Percentiles rank a stretch among this genome's conserved stretches.
Evolutionary conservation across 2,329 filamentous ascomycete genomes (phyloP).

Genomic region (Pezicula rhizophila): DNA sequence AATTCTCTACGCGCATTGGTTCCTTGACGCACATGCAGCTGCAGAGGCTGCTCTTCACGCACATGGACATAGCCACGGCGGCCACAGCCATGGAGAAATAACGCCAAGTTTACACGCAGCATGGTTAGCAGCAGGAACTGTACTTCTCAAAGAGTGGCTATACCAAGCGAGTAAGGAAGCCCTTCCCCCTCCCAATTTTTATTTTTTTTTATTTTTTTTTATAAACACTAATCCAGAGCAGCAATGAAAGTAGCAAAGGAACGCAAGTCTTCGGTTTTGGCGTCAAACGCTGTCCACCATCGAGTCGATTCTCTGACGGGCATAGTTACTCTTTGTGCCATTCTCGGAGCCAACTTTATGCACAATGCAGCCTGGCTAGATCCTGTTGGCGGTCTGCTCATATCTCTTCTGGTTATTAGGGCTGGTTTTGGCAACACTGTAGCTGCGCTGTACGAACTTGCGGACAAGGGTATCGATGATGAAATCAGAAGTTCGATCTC

Average conservation of each 20-base stretch:
- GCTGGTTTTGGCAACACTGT: conserved; percentile 84
- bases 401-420: conserved; percentile 87
- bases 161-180: conserved; percentile 81
- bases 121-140: conserved; percentile 87
- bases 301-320: conserved; percentile 93
- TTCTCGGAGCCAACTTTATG: conserved; percentile 82
- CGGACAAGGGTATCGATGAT: conserved; percentile 82
- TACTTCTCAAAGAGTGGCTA: conserved; percentile 91
- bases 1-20: conserved; percentile 66
- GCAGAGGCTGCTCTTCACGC: conserved; percentile 46
- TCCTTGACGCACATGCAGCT: conserved; percentile 55
- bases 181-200: background rate
- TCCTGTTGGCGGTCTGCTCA: conserved; percentile 85
- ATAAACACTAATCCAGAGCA: conserved; percentile 32
- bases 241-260: conserved; percentile 93
- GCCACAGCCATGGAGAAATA: conserved; percentile 56
- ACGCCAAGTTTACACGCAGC: conserved; percentile 87
- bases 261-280: conserved; percentile 90
- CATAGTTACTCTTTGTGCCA: conserved; percentile 84
- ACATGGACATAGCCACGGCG: conserved; percentile 47
- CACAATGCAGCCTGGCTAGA: conserved; percentile 87
- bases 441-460: conserved; percentile 76
- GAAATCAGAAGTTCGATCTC: conserved; percentile 72
- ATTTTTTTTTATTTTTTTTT: background rate
- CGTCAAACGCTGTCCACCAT: conserved; percentile 94